Percentiles rank a stretch among this genome's conserved stretches.
Conservation (phyloP, 306 rosid species). For the Prunus mume region DNA sequence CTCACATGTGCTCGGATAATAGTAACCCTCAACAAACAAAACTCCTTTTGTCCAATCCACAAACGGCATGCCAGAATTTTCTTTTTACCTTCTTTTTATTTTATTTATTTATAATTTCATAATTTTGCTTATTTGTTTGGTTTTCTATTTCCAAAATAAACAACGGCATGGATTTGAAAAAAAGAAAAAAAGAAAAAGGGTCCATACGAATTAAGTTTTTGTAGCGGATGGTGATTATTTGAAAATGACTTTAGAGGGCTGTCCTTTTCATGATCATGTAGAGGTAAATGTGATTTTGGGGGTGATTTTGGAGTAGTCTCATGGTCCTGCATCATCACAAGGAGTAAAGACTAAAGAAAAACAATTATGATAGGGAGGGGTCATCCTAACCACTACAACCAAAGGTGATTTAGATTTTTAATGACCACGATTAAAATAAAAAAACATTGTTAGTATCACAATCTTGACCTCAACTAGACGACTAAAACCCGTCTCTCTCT, state of each 20-base stretch:
- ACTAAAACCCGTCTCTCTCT: too few species aligned
- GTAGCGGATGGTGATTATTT: neutral
- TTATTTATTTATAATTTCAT: neutral
- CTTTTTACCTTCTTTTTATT: neutral
- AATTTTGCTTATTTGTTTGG: neutral
- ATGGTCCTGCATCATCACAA: slow-evolving; percentile 7
- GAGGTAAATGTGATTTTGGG: neutral
- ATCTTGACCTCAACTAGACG: too few species aligned
- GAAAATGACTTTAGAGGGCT: slow-evolving; percentile 18
- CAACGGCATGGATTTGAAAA: neutral
- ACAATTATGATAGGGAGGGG: neutral
- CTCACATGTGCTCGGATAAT: slow-evolving; percentile 25
- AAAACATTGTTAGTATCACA: too few species aligned
- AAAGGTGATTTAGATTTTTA: neutral
- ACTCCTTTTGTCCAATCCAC: slow-evolving; percentile 8
- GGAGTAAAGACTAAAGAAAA: neutral
- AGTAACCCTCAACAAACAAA: neutral
- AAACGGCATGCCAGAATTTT: neutral
- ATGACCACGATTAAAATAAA: too few species aligned
- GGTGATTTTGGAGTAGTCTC: neutral
- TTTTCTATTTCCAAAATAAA: neutral
- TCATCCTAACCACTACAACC: neutral
- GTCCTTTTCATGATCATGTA: neutral
- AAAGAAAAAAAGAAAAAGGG: neutral
- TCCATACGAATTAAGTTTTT: neutral